Evolutionary conservation across 2,329 filamentous ascomycete genomes (phyloP), one percentile per base, ranked within the genome.

Genomic region (Helotiales sp.): DNA sequence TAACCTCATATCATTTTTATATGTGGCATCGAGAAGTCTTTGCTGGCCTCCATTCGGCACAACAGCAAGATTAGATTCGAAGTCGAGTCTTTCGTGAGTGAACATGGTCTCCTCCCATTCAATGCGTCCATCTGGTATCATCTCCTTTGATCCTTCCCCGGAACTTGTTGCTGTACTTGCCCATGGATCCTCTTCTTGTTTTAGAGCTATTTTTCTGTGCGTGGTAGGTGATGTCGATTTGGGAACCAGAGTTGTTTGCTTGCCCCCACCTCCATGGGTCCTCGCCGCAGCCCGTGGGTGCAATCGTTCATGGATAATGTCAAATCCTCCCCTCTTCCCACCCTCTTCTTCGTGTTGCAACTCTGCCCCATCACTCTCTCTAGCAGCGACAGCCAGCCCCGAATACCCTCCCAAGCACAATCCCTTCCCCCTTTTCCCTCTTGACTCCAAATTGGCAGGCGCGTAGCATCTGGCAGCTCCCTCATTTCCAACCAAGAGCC

Each of bases 1-100:
- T 28, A 79, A 64, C 13, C 71, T 66, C 40, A 79, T 68, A 57
- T 82, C 77, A 10, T 74, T 28, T 24, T 52, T 34, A 61, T 78
- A 70, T 1, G 70, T 59, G 7, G 73, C 55, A 61, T 81, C 78
- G 8, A 81, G 69, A 8, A 80, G 70, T 43, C 76, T 71, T 66
- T 37, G 13, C 69, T 6, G 58, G 24, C 57, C 43, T 30, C 34
- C 8, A 6, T 47, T 40, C 30, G 24, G 28, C 17, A 17, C 17
- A 20, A 15, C 7, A 8, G 67, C 34, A 15, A 80, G 66, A 65
- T 78, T 66, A 8, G 78, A 76, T 66, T 79, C 73, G 37, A 74
- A 75, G 57, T 75, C 74, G 6, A 80, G 66, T 30, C 72, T 47
- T 6, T 67, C 65, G 37, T 63, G 32, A 20, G 49, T 69, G 62